Evolutionary conservation across 495 filamentous ascomycete species (phyloP), one percentile per base, ranked within the genome.

Genomic region (Talaromyces trachyspermus): DNA sequence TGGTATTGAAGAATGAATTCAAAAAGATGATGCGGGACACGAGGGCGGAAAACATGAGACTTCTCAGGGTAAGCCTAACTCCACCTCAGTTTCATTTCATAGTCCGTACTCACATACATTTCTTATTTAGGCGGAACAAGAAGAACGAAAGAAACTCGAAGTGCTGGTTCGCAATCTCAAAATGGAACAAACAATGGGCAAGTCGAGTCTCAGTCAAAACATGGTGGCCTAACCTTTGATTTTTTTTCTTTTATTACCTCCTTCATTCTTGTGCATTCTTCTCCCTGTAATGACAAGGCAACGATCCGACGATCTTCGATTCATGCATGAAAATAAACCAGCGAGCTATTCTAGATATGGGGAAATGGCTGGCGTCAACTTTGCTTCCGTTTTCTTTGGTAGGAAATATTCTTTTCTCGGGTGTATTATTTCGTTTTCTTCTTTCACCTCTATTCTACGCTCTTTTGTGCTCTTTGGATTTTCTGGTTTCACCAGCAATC

Each of bases 11-110:
- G 65, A 85, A 81, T 43, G 86, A 91, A 60, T 91, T 91, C 60
- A 86, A 86, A 72, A 89, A 88, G 71, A 89, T 91, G 86, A 91
- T 89, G 86, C 74, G 83, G 43, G 86, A 89, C 53, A 85, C 83
- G 48, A 79, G 84, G 39, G 72, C 75, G 12, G 86, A 91, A 55
- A 81, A 80, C 50, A 69, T 80, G 60, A 86, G 76, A 68, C 70
- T 75, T 42, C 58, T 89, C 29, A 82, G 76, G 72, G 86, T 89
- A 57, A 61, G 78, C 73, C 49, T 14, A 33, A 46, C 18, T 33
- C 7, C 29, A 35, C 14, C 35, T 19, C n/a, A 41, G 41, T 22
- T 38, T 40, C 24, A 29, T 23, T 15, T 26, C 41, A 48, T 43
- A 39, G 1, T 47, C 11, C 35, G 43, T 51, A 54, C 56, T 56